Conservation (phyloP, 768 basidiomycete genomes). For the Phallus indusiatus region DNA sequence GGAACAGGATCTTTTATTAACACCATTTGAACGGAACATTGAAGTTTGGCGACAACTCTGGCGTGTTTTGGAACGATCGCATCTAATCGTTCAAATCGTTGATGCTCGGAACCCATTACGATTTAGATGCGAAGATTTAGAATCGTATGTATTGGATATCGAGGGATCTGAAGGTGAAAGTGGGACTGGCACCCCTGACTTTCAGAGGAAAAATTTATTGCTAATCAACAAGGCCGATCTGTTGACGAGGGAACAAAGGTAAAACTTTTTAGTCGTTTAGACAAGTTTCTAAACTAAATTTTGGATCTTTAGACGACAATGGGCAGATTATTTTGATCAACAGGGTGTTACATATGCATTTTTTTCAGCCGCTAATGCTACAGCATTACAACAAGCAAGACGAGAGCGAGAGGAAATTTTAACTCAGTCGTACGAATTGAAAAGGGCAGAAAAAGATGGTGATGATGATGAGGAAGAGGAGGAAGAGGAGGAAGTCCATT, state of each 20-base stretch:
- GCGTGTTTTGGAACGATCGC: constrained; percentile 92
- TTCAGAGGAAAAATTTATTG: constrained; percentile 56
- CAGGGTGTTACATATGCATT: constrained; percentile 76
- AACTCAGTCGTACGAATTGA: constrained; percentile 14
- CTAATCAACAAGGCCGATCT: constrained; percentile 96
- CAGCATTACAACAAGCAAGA: constrained; percentile 71
- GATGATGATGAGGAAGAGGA: constrained; percentile 8
- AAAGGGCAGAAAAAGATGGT: constrained; percentile 17
- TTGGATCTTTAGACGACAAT: constrained; percentile 45
- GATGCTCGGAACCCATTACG: constrained; percentile 89
- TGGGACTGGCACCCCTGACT: constrained; percentile 60
- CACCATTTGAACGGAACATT: constrained; percentile 93
- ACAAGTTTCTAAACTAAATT: background rate
- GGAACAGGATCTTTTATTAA: constrained; percentile 76
- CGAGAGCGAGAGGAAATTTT: constrained; percentile 20
- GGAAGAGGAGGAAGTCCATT: constrained; percentile 17
- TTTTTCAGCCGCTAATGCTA: constrained; percentile 85
- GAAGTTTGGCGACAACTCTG: constrained; percentile 99
- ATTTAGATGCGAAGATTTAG: constrained; percentile 89
- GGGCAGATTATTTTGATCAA: constrained; percentile 88
- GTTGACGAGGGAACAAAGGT: constrained; percentile 77
- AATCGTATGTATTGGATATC: constrained; percentile 75
- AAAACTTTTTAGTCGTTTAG: background rate
- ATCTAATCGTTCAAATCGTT: constrained; percentile 90
- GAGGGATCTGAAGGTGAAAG: constrained; percentile 75